Evolutionary conservation across 139 green algal species (phyloP).

Genomic region (Chlamydomonas asymmetrica): DNA sequence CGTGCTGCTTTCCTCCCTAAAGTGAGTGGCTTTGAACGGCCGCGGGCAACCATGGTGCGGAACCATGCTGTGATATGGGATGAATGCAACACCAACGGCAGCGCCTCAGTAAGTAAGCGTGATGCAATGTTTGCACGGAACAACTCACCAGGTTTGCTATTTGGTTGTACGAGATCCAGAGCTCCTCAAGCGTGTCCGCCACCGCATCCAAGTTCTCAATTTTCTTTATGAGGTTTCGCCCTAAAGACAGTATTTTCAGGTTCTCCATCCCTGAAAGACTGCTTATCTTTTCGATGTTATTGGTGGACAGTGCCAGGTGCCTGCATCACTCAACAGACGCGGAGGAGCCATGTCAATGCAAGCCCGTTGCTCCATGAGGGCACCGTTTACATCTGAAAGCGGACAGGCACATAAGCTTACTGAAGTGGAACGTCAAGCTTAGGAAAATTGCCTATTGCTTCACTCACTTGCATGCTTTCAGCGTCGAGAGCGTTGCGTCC

Average conservation of each 20-base stretch:
- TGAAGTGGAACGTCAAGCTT: too few relatives aligned
- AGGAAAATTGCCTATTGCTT: too few relatives aligned
- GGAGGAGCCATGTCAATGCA: too few relatives aligned
- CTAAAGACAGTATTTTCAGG: conserved; percentile 83
- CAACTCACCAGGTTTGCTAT: conserved; percentile 81
- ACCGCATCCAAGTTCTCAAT: conserved; percentile 91
- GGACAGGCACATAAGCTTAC: too few relatives aligned
- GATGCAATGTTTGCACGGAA: not conserved
- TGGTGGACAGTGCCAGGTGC: conserved; percentile 90
- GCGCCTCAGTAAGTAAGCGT: not conserved
- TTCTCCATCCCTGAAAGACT: conserved; percentile 77
- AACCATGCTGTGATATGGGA: too few relatives aligned
- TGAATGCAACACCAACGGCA: not conserved
- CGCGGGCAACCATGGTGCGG: too few relatives aligned
- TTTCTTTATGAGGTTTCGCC: conserved; percentile 93
- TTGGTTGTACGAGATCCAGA: conserved; percentile 95
- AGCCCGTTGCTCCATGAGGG: too few relatives aligned
- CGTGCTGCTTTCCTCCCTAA: too few relatives aligned
- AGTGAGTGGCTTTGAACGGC: too few relatives aligned
- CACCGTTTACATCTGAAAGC: too few relatives aligned
- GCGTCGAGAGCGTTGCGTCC: conserved; percentile 78
- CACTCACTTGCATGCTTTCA: conserved; percentile 83
- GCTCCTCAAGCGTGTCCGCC: conserved; percentile 84
- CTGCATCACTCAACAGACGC: too few relatives aligned
- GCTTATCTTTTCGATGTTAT: conserved; percentile 94